phyloP scores from a whole-genome alignment of 805 yeast species.

The Lachancea sp. region DNA sequence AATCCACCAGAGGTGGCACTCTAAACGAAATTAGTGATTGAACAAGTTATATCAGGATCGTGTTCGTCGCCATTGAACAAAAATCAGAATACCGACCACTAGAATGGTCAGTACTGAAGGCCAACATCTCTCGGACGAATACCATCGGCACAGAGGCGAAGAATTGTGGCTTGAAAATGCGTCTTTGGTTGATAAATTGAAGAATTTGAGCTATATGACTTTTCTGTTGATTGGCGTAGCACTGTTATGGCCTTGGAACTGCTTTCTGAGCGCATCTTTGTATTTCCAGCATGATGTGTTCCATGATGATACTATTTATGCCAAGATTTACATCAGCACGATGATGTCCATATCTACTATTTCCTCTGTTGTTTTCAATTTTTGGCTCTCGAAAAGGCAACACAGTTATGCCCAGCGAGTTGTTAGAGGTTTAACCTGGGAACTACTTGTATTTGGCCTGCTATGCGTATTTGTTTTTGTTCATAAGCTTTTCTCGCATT shows the following conservation, averaged over 20 bases:
- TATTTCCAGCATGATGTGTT: conserved; percentile 61
- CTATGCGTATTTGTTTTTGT: conserved; percentile 38
- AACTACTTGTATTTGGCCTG: conserved; percentile 49
- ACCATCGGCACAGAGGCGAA: neutral
- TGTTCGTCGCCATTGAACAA: too few species aligned
- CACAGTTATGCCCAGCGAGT: conserved; percentile 50
- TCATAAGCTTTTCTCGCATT: conserved; percentile 16
- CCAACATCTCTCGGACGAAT: neutral
- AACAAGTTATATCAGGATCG: neutral
- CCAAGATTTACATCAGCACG: conserved; percentile 63
- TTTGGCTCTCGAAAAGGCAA: conserved; percentile 61
- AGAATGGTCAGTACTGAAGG: conserved; percentile 1
- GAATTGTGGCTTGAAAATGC: conserved; percentile 8
- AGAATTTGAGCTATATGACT: conserved; percentile 41
- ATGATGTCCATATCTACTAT: conserved; percentile 85
- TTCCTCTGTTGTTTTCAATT: conserved; percentile 53
- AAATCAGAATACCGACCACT: neutral
- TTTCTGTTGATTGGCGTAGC: conserved; percentile 70
- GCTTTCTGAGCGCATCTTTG: conserved; percentile 78
- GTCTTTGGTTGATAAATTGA: conserved; percentile 17
- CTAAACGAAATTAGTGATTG: neutral
- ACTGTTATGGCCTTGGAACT: conserved; percentile 94
- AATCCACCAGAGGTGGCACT: neutral
- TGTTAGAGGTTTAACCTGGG: conserved; percentile 51
- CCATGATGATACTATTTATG: conserved; percentile 41